A percentile compares a stretch with the other conserved stretches of the same genome.
phyloP scores from a whole-genome alignment of 202 grass and related monocot genomes.

The Schoenoplectus tabernaemontani region DNA sequence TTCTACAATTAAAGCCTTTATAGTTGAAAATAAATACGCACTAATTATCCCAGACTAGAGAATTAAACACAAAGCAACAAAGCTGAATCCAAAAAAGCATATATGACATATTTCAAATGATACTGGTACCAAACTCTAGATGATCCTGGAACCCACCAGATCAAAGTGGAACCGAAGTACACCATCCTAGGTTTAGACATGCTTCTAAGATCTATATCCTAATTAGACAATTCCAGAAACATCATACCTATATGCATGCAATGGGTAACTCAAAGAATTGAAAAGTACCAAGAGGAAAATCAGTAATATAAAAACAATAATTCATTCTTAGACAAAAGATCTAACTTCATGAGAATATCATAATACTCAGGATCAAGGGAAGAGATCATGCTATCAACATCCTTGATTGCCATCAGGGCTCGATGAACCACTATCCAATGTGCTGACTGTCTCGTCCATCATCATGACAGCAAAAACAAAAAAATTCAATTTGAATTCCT shows the following conservation, averaged over 20 bases:
- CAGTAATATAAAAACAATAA: not conserved
- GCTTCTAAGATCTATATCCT: not conserved
- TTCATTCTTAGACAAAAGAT: not conserved
- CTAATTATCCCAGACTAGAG: not conserved
- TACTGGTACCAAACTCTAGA: not conserved
- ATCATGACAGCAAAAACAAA: not conserved
- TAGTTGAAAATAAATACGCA: not conserved
- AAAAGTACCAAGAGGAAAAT: not conserved
- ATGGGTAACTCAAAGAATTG: not conserved
- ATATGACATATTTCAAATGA: not conserved
- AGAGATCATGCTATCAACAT: conserved; percentile 81
- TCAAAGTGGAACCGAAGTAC: not conserved
- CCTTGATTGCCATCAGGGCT: conserved; percentile 94
- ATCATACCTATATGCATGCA: not conserved
- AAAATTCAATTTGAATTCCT: not conserved
- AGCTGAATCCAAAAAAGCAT: not conserved
- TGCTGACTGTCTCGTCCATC: conserved; percentile 41
- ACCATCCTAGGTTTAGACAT: not conserved
- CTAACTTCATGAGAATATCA: conserved; percentile 99
- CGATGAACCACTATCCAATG: conserved; percentile 98
- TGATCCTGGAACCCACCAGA: not conserved
- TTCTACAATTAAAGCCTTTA: not conserved
- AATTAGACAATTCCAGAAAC: not conserved
- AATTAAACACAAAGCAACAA: not conserved
- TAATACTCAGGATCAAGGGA: conserved; percentile 90